Evolutionary conservation across 345 rosid species (phyloP), one percentile per base, ranked within the genome.

Genomic region (Cardiospermum halicacabum): DNA sequence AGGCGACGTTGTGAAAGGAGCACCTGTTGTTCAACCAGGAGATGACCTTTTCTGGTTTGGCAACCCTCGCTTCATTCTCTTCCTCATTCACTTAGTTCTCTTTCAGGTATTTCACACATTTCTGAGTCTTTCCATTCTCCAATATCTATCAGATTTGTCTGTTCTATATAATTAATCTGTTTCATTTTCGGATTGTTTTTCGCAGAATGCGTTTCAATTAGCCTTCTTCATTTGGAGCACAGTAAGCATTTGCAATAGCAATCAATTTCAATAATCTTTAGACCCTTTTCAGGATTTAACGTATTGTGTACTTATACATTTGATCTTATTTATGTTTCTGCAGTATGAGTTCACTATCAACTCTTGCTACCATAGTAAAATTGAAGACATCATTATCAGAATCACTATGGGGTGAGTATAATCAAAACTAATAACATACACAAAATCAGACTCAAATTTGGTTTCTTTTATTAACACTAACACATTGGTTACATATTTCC

Each of bases 41-140:
- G 96, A 94, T 64, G 89, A 91, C 9, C 96, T 94, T 58, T 94
- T 94, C 88, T 94, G 99, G 99, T 91, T 94, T 9, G 85, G 96
- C 18, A 80, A 86, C 11, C 97, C 99, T 0, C 90, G 84, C 50
- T 73, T 94, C 65, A 64, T 94, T 53, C 97, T 94, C 76, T 85
- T 84, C 59, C 89, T 94, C 67, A 84, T 94, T 72, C 96, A 91
- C 69, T 42, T 91, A n/a, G 88, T 81, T 62, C 96, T 94, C 65
- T 94, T 94, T 75, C 90, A 85, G 97, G 96, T 90, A 81, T 18
- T 34, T 47, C 11, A 25, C 11, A 16, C 21, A 4, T 37, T 49
- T 59, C 28, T 28, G 31, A 18, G 11, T 28, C 7, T 22, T 30
- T 43, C 10, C 39, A 43, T 26, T 11, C 13, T 12, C 43, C 30